Evolutionary conservation across 1,284 basidiomycete genomes (phyloP), one percentile per base, ranked within the genome.

Genomic region (Clitocybe nebularis): DNA sequence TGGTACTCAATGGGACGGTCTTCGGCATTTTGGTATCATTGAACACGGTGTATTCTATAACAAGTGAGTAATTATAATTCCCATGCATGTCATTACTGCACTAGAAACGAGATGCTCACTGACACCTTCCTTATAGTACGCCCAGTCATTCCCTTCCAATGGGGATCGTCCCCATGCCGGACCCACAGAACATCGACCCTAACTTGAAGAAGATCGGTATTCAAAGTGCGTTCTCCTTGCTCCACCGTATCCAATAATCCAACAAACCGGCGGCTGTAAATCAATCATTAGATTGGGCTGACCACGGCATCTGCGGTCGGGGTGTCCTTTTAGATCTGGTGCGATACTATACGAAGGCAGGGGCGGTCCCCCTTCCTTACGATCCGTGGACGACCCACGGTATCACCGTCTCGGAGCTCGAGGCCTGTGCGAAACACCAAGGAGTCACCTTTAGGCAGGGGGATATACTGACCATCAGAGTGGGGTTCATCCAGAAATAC

Each of bases 1-100:
- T 0, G 82, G 84, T 17, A 74, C 81, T 3, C 85, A 88, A 50
- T 86, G 84, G 84, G 85, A 87, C 51, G 81, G 84, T 3, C 45
- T 84, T 52, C 72, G 74, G 47, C 81, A 85, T 48, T 83, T 72
- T 51, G 78, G 79, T 2, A 49, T 84, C 30, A 42, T 63, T 2
- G 69, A 75, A 21, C 72, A 83, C 50, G 68, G 66, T 1, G 65
- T 81, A 14, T 81, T 79, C 57, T 85, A 85, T 58, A 77, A 82
- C 59, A 79, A 81, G 81, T 80, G 47, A 43, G 39, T 33, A 16
- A 23, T 21, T 33, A 9, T 22, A 13, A n/a, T n/a, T n/a, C n/a
- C n/a, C n/a, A n/a, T n/a, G n/a, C n/a, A n/a, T n/a, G n/a, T n/a
- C n/a, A n/a, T n/a, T n/a, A n/a, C n/a, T n/a, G n/a, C n/a, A n/a